Percentiles rank a stretch among this genome's conserved stretches.
phyloP scores from a whole-genome alignment of 2,329 filamentous ascomycete genomes.

The Diaporthe australafricana region DNA sequence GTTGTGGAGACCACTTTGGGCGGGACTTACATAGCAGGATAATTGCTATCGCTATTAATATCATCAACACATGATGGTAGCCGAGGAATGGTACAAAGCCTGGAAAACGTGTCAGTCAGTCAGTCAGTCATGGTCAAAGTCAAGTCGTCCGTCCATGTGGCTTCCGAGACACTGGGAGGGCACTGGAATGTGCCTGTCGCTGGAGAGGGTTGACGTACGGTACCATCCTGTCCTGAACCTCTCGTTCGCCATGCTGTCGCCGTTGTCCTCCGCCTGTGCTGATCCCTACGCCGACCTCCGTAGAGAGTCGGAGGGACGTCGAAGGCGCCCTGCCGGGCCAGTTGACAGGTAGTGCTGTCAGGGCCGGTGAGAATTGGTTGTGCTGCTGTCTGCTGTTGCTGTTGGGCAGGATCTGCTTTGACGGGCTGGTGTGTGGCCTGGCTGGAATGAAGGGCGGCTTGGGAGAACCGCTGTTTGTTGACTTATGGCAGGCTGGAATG shows the following conservation, averaged over 20 bases:
- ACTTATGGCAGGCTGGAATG: conserved; percentile 24
- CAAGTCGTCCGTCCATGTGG: conserved; percentile 5
- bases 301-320: conserved; percentile 37
- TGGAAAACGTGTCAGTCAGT: conserved; percentile 43
- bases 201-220: conserved; percentile 50
- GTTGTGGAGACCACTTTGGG: conserved; percentile 11
- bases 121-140: background rate
- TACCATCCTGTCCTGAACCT: conserved; percentile 61
- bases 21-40: conserved; percentile 88
- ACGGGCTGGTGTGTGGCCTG: background rate
- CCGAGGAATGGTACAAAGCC: conserved; percentile 77
- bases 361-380: background rate
- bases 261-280: conserved; percentile 7
- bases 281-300: conserved; percentile 36
- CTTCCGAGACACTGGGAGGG: background rate
- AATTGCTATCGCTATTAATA: conserved; percentile 92
- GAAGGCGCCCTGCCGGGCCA: conserved; percentile 35
- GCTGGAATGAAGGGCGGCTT: conserved; percentile 26
- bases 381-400: background rate
- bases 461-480: conserved; percentile 8
- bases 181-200: conserved; percentile 32
- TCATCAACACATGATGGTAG: conserved; percentile 93
- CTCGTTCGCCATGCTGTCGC: conserved; percentile 42
- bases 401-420: conserved; percentile 5
- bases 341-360: conserved; percentile 18